phyloP scores from a whole-genome alignment of 495 filamentous ascomycete species.

The Penicillium bovifimosum region DNA sequence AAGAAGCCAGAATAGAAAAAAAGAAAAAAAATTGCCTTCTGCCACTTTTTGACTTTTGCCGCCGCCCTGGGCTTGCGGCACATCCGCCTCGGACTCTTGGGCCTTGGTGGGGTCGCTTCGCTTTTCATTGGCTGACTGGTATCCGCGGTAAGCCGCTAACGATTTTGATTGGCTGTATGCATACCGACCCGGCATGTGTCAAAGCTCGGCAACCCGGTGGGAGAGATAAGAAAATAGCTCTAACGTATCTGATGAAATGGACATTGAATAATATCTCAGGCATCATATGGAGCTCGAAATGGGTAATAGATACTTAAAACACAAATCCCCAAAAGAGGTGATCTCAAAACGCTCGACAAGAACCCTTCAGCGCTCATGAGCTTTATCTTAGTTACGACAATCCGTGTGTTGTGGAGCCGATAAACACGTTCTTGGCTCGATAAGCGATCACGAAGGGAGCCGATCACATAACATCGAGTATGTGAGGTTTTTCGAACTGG shows the following conservation, averaged over 20 bases:
- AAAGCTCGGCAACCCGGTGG: slow-evolving; percentile 17
- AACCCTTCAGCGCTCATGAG: slow-evolving; percentile 3
- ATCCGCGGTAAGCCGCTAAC: neutral
- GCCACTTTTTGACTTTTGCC: neutral
- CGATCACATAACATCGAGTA: slow-evolving; percentile 4
- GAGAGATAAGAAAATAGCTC: slow-evolving; percentile 1
- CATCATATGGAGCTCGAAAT: too few species aligned
- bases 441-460: slow-evolving; percentile 7
- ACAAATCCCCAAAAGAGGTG: neutral
- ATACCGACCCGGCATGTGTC: slow-evolving; percentile 16
- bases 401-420: neutral
- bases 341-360: neutral
- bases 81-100: slow-evolving; percentile 19
- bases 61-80: too few species aligned
- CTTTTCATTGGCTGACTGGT: too few species aligned
- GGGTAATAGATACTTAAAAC: neutral
- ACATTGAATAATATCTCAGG: too few species aligned
- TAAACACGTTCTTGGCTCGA: neutral
- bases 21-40: slow-evolving; percentile 16
- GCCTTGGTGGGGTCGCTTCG: slow-evolving; percentile 13
- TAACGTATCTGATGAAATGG: too few species aligned
- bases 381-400: slow-evolving; percentile 14
- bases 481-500: too few species aligned
- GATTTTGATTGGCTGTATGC: slow-evolving; percentile 6
- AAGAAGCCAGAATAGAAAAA: slow-evolving; percentile 16